phyloP scores from a whole-genome alignment of 768 basidiomycete genomes.

The Podaxis mareebaensis region DNA sequence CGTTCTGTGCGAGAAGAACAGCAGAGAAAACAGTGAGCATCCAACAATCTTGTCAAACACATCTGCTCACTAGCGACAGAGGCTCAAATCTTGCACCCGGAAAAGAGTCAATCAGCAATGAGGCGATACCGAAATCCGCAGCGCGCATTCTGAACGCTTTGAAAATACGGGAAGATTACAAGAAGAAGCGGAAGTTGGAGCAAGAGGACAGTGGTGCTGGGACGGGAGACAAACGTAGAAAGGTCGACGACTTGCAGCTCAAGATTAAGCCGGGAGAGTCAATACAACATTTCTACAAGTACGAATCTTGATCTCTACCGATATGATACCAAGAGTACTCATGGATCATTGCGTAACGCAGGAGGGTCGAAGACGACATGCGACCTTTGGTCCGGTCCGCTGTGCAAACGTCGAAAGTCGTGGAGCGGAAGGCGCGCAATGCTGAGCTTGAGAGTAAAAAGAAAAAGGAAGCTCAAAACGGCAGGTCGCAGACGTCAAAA shows the following conservation, averaged over 20 bases:
- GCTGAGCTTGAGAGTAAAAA: slow-evolving; percentile 32
- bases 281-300: slow-evolving; percentile 77
- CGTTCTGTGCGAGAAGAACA: slow-evolving; percentile 45
- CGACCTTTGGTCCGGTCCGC: slow-evolving; percentile 63
- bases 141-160: slow-evolving; percentile 65
- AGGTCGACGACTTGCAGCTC: slow-evolving; percentile 30
- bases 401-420: slow-evolving; percentile 55
- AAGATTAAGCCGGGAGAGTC: slow-evolving; percentile 69
- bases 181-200: slow-evolving; percentile 44
- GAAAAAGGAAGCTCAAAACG: slow-evolving; percentile 22
- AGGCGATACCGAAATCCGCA: slow-evolving; percentile 70
- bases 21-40: slow-evolving; percentile 42
- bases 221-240: slow-evolving; percentile 32
- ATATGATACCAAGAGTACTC: not conserved
- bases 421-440: slow-evolving; percentile 45
- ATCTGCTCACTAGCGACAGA: slow-evolving; percentile 30
- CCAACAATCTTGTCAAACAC: not conserved
- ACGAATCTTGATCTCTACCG: not conserved
- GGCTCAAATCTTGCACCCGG: slow-evolving; percentile 51
- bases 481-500: slow-evolving; percentile 18
- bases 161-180: slow-evolving; percentile 56
- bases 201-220: slow-evolving; percentile 28
- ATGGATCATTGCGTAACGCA: slow-evolving; percentile 24
- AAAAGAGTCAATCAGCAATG: slow-evolving; percentile 43
- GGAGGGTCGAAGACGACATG: slow-evolving; percentile 76